A percentile compares a stretch with the other conserved stretches of the same genome.
phyloP scores from a whole-genome alignment of 208 protist genomes.

The Wallacemonas sp. region DNA sequence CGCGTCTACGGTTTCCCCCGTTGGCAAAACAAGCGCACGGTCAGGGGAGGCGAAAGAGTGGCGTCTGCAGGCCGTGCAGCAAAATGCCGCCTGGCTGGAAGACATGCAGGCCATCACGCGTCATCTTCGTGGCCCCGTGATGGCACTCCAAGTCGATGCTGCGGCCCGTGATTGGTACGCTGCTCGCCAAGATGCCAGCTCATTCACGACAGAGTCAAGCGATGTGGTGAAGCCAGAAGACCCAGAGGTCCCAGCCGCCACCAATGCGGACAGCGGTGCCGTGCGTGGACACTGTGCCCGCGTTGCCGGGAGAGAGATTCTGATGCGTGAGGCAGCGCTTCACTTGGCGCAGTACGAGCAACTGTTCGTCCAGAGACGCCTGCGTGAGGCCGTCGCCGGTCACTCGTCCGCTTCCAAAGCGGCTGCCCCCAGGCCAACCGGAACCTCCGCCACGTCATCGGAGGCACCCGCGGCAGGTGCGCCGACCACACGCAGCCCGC shows the following conservation, averaged over 20 bases:
- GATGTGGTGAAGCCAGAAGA: background rate
- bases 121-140: conserved; percentile 40
- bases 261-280: background rate
- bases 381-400: conserved; percentile 19
- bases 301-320: background rate
- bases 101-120: conserved; percentile 41
- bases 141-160: conserved; percentile 37
- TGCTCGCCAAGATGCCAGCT: background rate
- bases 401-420: background rate
- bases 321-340: conserved; percentile 30
- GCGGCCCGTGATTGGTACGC: conserved; percentile 9
- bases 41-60: background rate
- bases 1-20: background rate
- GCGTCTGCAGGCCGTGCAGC: background rate
- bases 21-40: background rate
- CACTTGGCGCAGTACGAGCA: conserved; percentile 43
- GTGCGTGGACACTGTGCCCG: background rate
- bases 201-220: conserved; percentile 2
- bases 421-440: background rate
- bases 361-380: conserved; percentile 27
- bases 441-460: background rate
- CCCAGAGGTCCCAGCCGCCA: background rate
- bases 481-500: conserved; percentile 1
- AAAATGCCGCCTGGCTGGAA: conserved; percentile 25
- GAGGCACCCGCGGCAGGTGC: background rate